Evolutionary conservation across 345 rosid species (phyloP).

Genomic region (Carallia brachiata): DNA sequence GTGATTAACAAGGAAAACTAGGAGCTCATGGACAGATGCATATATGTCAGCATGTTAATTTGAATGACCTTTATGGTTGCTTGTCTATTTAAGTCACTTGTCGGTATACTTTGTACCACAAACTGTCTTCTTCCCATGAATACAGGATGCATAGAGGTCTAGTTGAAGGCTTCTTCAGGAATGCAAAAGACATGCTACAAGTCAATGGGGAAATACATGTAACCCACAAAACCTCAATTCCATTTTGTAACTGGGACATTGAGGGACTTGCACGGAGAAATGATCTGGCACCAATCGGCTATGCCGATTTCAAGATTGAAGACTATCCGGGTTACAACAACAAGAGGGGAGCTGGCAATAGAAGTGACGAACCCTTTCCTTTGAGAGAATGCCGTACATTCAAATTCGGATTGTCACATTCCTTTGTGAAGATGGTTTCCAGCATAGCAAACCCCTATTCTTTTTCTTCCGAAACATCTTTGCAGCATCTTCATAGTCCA

Average conservation of each 20-base stretch:
- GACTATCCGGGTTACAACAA: constrained; percentile 51
- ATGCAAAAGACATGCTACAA: constrained; percentile 44
- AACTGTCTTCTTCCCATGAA: constrained; percentile 2
- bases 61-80: background rate
- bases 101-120: background rate
- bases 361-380: constrained; percentile 47
- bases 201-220: constrained; percentile 53
- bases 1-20: background rate
- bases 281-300: constrained; percentile 24
- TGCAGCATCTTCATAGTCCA: background rate
- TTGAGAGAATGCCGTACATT: constrained; percentile 53
- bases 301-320: constrained; percentile 32
- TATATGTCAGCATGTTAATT: no score
- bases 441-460: no score
- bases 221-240: constrained; percentile 48
- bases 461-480: no score
- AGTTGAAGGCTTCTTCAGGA: constrained; percentile 39
- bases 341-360: constrained; percentile 47
- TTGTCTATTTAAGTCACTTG: background rate
- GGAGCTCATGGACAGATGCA: no score
- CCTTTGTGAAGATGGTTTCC: background rate
- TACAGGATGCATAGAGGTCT: constrained; percentile 49
- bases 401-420: constrained; percentile 31
- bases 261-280: constrained; percentile 43
- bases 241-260: constrained; percentile 52